Conservation (phyloP, 331 rosid genomes). For the Rosa hybrid region DNA sequence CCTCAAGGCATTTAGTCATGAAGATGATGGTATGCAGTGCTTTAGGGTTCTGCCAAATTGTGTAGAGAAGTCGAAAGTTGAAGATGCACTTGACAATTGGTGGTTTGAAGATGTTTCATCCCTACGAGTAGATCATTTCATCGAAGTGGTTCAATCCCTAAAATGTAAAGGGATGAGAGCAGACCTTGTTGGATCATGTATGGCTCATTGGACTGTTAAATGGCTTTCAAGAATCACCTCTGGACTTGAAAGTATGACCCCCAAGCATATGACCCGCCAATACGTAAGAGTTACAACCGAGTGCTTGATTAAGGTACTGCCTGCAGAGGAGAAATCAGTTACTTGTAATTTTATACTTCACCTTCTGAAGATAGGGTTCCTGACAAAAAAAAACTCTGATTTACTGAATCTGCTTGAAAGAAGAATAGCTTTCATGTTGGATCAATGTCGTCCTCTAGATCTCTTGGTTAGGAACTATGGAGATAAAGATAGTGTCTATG, state of each 20-base stretch:
- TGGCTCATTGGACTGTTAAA: slow-evolving; percentile 59
- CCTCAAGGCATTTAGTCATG: slow-evolving; percentile 37
- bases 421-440: slow-evolving; percentile 60
- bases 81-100: slow-evolving; percentile 47
- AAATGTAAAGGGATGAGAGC: slow-evolving; percentile 53
- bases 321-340: slow-evolving; percentile 56
- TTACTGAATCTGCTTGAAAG: slow-evolving; percentile 46
- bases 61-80: slow-evolving; percentile 1
- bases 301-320: slow-evolving; percentile 63
- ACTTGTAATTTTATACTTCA: slow-evolving; percentile 68
- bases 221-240: slow-evolving; percentile 50
- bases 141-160: slow-evolving; percentile 62
- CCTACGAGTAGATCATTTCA: slow-evolving; percentile 73
- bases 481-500: slow-evolving; percentile 39
- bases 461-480: slow-evolving; percentile 58
- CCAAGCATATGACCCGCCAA: slow-evolving; percentile 29
- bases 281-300: slow-evolving; percentile 52
- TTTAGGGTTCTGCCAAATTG: slow-evolving; percentile 11
- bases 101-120: slow-evolving; percentile 69
- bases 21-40: slow-evolving; percentile 23
- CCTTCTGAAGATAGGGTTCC: slow-evolving; percentile 55
- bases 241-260: slow-evolving; percentile 35
- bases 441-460: slow-evolving; percentile 49
- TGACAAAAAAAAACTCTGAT: slow-evolving; percentile 46
- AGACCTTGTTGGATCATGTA: slow-evolving; percentile 59